Percentiles rank a stretch among this genome's conserved stretches.
Evolutionary conservation across 2,329 filamentous ascomycete species (phyloP).

Genomic region (Pseudogymnoascus sp.): DNA sequence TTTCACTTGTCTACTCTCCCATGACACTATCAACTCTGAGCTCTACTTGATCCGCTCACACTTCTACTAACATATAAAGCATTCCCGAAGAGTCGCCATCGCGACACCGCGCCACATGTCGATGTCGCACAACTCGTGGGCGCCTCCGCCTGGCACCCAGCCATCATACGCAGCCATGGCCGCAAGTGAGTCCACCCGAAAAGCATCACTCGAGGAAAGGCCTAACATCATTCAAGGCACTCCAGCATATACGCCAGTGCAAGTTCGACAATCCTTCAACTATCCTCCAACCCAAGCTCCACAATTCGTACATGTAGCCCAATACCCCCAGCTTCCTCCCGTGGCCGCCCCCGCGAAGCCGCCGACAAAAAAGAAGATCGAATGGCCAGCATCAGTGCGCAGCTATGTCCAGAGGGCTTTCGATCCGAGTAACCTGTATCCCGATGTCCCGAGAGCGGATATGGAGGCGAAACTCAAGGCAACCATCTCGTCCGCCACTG

Average conservation of each 20-base stretch:
- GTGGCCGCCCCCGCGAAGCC: conserved; percentile 26
- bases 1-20: not conserved
- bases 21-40: conserved; percentile 3
- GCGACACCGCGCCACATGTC: conserved; percentile 7
- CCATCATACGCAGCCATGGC: conserved; percentile 21
- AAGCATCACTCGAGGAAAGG: conserved; percentile 9
- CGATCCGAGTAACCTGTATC: conserved; percentile 59
- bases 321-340: conserved; percentile 22
- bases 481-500: conserved; percentile 75
- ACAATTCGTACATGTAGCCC: conserved; percentile 10
- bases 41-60: conserved; percentile 4
- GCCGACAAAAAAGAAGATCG: conserved; percentile 52
- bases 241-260: conserved; percentile 37
- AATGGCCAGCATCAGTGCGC: conserved; percentile 77
- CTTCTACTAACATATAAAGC: conserved; percentile 3
- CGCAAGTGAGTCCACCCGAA: conserved; percentile 22
- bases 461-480: conserved; percentile 80
- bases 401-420: conserved; percentile 87
- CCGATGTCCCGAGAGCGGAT: conserved; percentile 55
- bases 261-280: conserved; percentile 33
- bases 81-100: not conserved
- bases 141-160: conserved; percentile 35
- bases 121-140: conserved; percentile 18
- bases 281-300: conserved; percentile 31
- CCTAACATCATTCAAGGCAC: conserved; percentile 31